Percentiles rank a stretch among this genome's conserved stretches.
These are phyloP conservation scores for Botryotinia globosa DNA, from an alignment of 2,329 filamentous ascomycete species.

Conservation along the genomic window DNA sequence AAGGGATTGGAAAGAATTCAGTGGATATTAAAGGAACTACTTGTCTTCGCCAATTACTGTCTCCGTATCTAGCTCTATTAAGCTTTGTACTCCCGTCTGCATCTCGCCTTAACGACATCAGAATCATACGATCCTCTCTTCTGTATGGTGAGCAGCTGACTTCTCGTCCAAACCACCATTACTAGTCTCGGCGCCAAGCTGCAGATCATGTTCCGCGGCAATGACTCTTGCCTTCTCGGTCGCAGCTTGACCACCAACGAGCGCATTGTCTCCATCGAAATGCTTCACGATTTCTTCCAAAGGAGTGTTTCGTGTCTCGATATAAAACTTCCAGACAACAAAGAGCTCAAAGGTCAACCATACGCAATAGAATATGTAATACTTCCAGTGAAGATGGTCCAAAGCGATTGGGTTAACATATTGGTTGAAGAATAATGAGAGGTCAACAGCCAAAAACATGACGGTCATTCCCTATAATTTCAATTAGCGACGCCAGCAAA, in stretches of 20 bases:
- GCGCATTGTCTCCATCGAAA: slow-evolving; percentile 45
- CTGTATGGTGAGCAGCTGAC: slow-evolving; percentile 9
- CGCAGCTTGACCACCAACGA: slow-evolving; percentile 22
- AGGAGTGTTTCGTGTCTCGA: slow-evolving; percentile 45
- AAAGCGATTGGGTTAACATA: slow-evolving; percentile 46
- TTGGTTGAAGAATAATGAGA: slow-evolving; percentile 46
- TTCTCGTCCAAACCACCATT: slow-evolving; percentile 13
- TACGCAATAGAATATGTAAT: slow-evolving; percentile 45
- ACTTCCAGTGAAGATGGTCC: slow-evolving; percentile 42
- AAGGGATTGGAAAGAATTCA: neutral
- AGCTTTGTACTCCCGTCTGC: neutral
- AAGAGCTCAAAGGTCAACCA: slow-evolving; percentile 35
- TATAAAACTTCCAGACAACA: slow-evolving; percentile 39
- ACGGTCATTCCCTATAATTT: slow-evolving; percentile 39
- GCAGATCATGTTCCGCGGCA: slow-evolving; percentile 18
- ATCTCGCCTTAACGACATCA: neutral
- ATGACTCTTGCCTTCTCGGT: slow-evolving; percentile 21
- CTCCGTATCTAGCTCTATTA: neutral
- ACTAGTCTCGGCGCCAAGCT: slow-evolving; percentile 4
- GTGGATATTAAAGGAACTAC: neutral
- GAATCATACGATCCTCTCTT: slow-evolving; percentile 13
- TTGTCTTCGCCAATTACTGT: slow-evolving; percentile 1
- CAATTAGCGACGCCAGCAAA: neutral
- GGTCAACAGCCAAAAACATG: slow-evolving; percentile 45
- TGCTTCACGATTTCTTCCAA: slow-evolving; percentile 47